A percentile compares a stretch with the other conserved stretches of the same genome.
These are phyloP conservation scores for Lonicera japonica DNA, from an alignment of 129 eudicot species.

Conservation along the genomic window DNA sequence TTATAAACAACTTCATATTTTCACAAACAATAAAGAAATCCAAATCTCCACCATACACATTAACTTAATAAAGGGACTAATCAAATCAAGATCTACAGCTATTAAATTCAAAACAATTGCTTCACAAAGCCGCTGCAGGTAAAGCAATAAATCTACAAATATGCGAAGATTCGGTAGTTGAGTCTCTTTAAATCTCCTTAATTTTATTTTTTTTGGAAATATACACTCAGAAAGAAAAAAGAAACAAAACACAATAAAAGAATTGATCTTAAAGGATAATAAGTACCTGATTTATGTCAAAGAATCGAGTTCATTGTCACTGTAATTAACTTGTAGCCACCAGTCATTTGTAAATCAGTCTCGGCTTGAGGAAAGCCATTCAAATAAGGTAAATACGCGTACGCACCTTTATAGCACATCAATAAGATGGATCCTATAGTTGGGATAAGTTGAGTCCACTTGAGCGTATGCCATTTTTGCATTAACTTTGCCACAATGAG, in stretches of 20 bases:
- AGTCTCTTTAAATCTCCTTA: background rate
- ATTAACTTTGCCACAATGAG: conserved; percentile 61
- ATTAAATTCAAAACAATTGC: background rate
- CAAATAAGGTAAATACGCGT: no score
- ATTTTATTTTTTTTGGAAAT: background rate
- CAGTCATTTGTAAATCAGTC: no score
- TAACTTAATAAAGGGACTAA: background rate
- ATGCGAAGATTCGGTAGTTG: background rate
- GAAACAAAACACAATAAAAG: no score
- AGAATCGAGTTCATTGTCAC: background rate
- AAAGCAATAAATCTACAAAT: background rate
- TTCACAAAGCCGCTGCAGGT: no score
- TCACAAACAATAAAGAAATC: background rate
- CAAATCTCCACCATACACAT: background rate
- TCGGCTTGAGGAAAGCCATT: no score
- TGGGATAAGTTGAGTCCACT: no score
- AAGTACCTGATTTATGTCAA: background rate
- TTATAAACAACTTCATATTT: background rate
- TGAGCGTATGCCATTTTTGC: background rate
- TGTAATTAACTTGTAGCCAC: background rate
- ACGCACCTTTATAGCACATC: no score
- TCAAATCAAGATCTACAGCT: background rate
- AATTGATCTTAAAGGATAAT: background rate
- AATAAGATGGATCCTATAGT: no score
- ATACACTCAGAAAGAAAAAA: background rate